phyloP scores from a whole-genome alignment of 2,329 filamentous ascomycete genomes.

The Paecilomyces variotii region DNA sequence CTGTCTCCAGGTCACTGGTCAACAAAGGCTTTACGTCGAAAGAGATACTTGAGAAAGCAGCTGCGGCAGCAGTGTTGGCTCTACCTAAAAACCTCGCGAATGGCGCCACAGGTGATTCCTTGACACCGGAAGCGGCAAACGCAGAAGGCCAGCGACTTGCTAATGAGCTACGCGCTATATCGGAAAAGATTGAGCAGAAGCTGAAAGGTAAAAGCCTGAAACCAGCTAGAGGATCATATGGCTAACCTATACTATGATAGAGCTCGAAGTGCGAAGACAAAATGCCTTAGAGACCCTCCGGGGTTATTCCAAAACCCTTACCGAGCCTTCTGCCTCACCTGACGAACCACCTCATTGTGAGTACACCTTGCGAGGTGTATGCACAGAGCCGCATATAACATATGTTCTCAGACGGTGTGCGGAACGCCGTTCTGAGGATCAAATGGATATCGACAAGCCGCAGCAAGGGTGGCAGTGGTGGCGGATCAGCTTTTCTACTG shows the following conservation, averaged over 20 bases:
- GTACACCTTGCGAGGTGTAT: slow-evolving; percentile 52
- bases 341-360: slow-evolving; percentile 35
- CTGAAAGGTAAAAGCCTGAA: slow-evolving; percentile 24
- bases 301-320: slow-evolving; percentile 39
- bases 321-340: slow-evolving; percentile 34
- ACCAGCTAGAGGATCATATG: background rate
- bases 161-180: slow-evolving; percentile 26
- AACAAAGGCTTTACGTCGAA: slow-evolving; percentile 17
- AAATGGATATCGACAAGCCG: slow-evolving; percentile 20
- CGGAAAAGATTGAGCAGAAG: slow-evolving; percentile 34
- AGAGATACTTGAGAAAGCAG: slow-evolving; percentile 28
- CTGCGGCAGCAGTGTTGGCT: slow-evolving; percentile 20
- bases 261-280: slow-evolving; percentile 35
- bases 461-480: slow-evolving; percentile 45
- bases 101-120: slow-evolving; percentile 4
- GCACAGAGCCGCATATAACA: slow-evolving; percentile 49
- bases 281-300: slow-evolving; percentile 35
- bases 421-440: slow-evolving; percentile 12
- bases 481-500: slow-evolving; percentile 45
- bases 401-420: slow-evolving; percentile 44
- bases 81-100: slow-evolving; percentile 15
- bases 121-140: slow-evolving; percentile 12
- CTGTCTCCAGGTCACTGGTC: slow-evolving; percentile 12
- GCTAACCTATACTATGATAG: slow-evolving; percentile 19
- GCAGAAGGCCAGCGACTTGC: slow-evolving; percentile 21